These are phyloP conservation scores for Boletus speciosus DNA, from an alignment of 768 basidiomycete genomes.

Conservation along the genomic window DNA sequence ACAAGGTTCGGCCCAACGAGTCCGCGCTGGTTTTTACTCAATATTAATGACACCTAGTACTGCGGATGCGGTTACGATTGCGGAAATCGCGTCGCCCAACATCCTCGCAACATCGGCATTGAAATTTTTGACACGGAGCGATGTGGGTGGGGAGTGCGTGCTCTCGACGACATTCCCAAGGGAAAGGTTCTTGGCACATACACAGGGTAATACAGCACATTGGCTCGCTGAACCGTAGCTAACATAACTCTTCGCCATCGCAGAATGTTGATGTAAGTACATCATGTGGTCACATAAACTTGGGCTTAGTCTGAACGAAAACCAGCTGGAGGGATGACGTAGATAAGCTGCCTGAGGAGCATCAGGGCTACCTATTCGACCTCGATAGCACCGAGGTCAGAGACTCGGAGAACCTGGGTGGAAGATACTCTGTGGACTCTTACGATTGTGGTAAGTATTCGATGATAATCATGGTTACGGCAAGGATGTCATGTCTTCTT, in stretches of 20 bases:
- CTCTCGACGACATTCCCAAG: constrained; percentile 35
- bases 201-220: constrained; percentile 50
- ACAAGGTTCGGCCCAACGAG: constrained; percentile 39
- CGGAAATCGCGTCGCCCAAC: constrained; percentile 59
- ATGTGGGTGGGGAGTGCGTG: constrained; percentile 67
- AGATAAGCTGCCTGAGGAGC: constrained; percentile 32
- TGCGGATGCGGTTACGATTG: constrained; percentile 48
- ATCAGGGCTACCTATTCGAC: constrained; percentile 56
- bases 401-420: constrained; percentile 30
- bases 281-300: neutral
- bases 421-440: constrained; percentile 55
- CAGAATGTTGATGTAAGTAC: constrained; percentile 47
- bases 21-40: neutral
- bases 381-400: constrained; percentile 53
- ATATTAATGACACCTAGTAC: constrained; percentile 27
- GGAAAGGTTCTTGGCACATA: constrained; percentile 69
- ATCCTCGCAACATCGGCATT: constrained; percentile 51
- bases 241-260: constrained; percentile 1
- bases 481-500: neutral
- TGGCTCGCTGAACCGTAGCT: neutral
- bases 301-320: neutral
- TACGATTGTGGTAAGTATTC: constrained; percentile 43
- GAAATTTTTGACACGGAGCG: constrained; percentile 62
- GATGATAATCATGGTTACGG: neutral
- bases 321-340: constrained; percentile 45